Conservation (phyloP, 305 asterid species). For the Andrographis paniculata region DNA sequence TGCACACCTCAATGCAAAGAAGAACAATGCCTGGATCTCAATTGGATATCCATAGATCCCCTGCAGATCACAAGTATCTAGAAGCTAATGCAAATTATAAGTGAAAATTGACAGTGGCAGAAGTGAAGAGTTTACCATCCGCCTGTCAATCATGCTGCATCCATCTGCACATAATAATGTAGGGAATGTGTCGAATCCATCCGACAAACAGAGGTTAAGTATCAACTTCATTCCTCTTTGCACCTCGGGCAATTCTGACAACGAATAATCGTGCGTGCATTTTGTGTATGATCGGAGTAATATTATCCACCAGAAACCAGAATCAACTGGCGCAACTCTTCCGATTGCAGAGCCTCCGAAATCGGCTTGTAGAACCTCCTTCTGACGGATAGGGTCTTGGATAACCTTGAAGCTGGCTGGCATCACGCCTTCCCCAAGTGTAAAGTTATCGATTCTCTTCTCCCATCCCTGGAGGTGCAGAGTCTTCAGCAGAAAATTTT, state of each 20-base stretch:
- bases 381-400: conserved; percentile 25
- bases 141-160: conserved; percentile 62
- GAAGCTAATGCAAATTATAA: neutral
- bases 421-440: conserved; percentile 60
- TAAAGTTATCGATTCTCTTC: conserved; percentile 51
- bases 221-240: conserved; percentile 53
- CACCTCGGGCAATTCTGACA: conserved; percentile 44
- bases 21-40: conserved; percentile 66
- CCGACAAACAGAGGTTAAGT: conserved; percentile 49
- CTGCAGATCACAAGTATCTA: conserved; percentile 17
- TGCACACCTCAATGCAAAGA: conserved; percentile 59
- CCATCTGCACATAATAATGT: conserved; percentile 64
- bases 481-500: conserved; percentile 50
- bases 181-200: conserved; percentile 64
- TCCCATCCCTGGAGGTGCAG: conserved; percentile 60
- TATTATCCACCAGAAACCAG: conserved; percentile 75
- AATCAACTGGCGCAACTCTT: conserved; percentile 65
- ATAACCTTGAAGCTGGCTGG: conserved; percentile 61
- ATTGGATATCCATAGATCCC: conserved; percentile 64
- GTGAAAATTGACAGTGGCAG: neutral
- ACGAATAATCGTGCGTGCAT: conserved; percentile 34
- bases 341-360: conserved; percentile 64
- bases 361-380: conserved; percentile 45
- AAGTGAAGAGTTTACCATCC: conserved; percentile 36
- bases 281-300: conserved; percentile 43